A percentile compares a stretch with the other conserved stretches of the same genome.
Conservation (phyloP, 176 grass and related monocot species). For the Thalia dealbata region DNA sequence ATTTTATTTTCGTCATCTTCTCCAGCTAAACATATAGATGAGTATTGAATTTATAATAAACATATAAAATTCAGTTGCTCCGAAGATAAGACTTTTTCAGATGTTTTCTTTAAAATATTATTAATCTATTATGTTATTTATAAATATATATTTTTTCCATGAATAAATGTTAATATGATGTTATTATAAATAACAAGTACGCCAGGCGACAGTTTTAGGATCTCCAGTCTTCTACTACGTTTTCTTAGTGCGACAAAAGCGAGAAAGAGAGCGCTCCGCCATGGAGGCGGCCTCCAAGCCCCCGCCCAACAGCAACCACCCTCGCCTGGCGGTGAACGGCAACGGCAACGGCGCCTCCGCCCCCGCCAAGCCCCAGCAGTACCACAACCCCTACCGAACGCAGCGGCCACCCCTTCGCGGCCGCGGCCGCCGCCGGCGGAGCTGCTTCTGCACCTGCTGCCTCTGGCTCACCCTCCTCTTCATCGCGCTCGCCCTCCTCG, state of each 20-base stretch:
- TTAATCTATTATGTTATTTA: too few species aligned
- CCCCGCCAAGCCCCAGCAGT: not conserved
- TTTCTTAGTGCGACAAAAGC: not conserved
- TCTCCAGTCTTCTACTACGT: too few species aligned
- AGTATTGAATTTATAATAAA: too few species aligned
- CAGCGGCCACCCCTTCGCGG: not conserved
- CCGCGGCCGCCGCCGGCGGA: not conserved
- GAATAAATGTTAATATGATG: too few species aligned
- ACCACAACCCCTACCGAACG: not conserved
- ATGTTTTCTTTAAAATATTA: too few species aligned
- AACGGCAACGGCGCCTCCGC: not conserved
- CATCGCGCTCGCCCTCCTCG: not conserved
- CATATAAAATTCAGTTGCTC: too few species aligned
- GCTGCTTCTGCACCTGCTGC: not conserved
- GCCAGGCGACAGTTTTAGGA: too few species aligned
- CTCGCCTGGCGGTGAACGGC: not conserved
- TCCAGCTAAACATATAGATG: too few species aligned
- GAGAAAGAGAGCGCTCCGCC: not conserved
- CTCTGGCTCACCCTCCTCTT: conserved; percentile 4
- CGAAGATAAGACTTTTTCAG: too few species aligned
- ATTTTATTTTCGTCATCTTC: too few species aligned
- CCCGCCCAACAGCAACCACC: not conserved
- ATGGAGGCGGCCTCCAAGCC: not conserved
- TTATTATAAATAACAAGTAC: too few species aligned
- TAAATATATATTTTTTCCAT: too few species aligned